Percentiles rank a stretch among this genome's conserved stretches.
These are phyloP conservation scores for Plasmodium reichenowi DNA, from an alignment of 169 alveolate species.

Conservation along the genomic window DNA sequence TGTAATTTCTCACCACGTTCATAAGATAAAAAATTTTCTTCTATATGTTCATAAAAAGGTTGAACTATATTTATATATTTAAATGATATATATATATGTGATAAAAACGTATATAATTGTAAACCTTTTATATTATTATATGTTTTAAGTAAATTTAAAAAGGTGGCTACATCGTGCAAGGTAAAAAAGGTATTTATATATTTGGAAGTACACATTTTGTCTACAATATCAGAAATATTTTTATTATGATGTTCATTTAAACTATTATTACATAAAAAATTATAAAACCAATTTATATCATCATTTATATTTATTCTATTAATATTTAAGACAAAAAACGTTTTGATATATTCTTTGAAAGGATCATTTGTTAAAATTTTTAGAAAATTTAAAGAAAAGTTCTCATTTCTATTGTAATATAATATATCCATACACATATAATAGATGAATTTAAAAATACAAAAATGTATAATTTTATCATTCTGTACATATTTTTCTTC, in stretches of 20 bases:
- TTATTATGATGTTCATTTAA: not conserved
- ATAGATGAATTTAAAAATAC: conserved; percentile 47
- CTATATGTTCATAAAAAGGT: conserved; percentile 14
- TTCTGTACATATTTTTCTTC: conserved; percentile 27
- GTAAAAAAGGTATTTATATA: conserved; percentile 23
- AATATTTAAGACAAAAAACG: conserved; percentile 17
- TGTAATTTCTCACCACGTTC: conserved; percentile 23
- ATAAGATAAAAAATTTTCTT: conserved; percentile 30
- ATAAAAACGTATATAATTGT: conserved; percentile 35
- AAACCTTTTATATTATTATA: conserved; percentile 27
- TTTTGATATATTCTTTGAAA: conserved; percentile 29
- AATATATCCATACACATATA: conserved; percentile 43
- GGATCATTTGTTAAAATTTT: conserved; percentile 15
- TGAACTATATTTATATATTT: conserved; percentile 2
- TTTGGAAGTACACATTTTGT: conserved; percentile 8
- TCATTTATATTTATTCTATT: conserved; percentile 8
- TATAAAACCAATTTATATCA: conserved; percentile 34
- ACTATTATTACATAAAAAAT: not conserved
- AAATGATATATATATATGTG: conserved; percentile 38
- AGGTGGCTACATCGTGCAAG: conserved; percentile 54
- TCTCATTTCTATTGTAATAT: conserved; percentile 8
- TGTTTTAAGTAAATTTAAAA: conserved; percentile 27
- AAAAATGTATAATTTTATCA: conserved; percentile 40
- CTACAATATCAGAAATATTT: not conserved
- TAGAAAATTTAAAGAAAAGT: conserved; percentile 6